Conservation (phyloP, 2,329 filamentous ascomycete species). For the Dothideomycetes sp. region DNA sequence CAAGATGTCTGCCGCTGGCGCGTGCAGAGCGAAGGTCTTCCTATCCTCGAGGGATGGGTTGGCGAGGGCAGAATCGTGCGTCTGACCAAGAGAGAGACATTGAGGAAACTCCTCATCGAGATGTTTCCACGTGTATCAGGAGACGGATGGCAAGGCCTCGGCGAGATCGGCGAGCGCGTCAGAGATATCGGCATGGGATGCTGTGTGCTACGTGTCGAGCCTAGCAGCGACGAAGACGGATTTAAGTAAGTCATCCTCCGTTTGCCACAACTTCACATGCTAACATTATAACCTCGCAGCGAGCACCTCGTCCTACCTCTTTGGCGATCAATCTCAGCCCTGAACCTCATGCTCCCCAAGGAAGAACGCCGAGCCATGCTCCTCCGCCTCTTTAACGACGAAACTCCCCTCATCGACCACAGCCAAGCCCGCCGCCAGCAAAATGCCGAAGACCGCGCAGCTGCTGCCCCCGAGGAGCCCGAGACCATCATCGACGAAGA, state of each 20-base stretch:
- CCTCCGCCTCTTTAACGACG: constrained; percentile 81
- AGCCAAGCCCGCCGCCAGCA: constrained; percentile 12
- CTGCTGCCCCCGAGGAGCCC: constrained; percentile 26
- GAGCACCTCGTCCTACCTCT: constrained; percentile 84
- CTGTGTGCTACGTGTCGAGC: constrained; percentile 76
- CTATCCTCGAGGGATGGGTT: constrained; percentile 83
- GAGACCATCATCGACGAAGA: constrained; percentile 16
- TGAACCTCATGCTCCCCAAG: constrained; percentile 97
- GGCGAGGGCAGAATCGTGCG: constrained; percentile 65
- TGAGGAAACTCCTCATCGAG: constrained; percentile 75
- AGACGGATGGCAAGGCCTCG: constrained; percentile 62
- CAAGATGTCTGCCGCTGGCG: constrained; percentile 85
- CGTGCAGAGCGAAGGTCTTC: constrained; percentile 88
- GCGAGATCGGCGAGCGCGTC: constrained; percentile 79
- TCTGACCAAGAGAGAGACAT: constrained; percentile 65
- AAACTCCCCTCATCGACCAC: constrained; percentile 68
- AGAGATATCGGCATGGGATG: constrained; percentile 78
- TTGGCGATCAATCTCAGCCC: constrained; percentile 83
- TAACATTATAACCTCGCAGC: constrained; percentile 19
- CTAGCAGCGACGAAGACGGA: constrained; percentile 36
- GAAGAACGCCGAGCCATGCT: constrained; percentile 89
- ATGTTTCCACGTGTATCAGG: constrained; percentile 89
- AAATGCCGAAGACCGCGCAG: not conserved
- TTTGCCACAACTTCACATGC: not conserved
- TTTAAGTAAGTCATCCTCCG: constrained; percentile 32